A percentile compares a stretch with the other conserved stretches of the same genome.
Conservation (phyloP, 768 basidiomycete species). For the Rhodocollybia butyracea region DNA sequence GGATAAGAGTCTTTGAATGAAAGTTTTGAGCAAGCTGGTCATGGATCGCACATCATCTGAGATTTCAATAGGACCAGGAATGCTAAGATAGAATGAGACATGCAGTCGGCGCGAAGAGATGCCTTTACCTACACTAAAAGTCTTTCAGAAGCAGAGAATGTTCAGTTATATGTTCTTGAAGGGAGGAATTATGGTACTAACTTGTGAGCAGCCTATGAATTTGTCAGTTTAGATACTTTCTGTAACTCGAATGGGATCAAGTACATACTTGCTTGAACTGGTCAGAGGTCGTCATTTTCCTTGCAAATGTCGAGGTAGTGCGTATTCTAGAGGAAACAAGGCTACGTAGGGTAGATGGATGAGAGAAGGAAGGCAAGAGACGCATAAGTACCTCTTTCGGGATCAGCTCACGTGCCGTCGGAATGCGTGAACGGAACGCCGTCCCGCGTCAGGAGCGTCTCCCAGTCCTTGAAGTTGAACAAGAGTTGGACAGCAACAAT, state of each 20-base stretch:
- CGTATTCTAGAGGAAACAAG: not conserved
- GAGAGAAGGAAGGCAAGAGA: not conserved
- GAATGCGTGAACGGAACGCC: slow-evolving; percentile 1
- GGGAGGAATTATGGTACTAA: slow-evolving; percentile 9
- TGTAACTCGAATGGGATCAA: not conserved
- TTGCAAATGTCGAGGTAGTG: not conserved
- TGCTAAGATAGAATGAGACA: slow-evolving; percentile 20
- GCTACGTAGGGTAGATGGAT: slow-evolving; percentile 6
- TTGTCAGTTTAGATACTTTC: not conserved
- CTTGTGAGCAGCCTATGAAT: slow-evolving; percentile 23
- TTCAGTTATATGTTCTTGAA: not conserved
- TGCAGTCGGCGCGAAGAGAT: not conserved
- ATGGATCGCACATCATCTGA: slow-evolving; percentile 47
- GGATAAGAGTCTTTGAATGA: slow-evolving; percentile 2
- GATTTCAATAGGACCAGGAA: slow-evolving; percentile 57
- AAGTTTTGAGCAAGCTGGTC: not conserved
- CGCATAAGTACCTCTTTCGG: not conserved
- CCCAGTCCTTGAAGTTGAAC: too few species aligned
- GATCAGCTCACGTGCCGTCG: not conserved
- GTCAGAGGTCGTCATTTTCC: slow-evolving; percentile 9
- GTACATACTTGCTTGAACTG: slow-evolving; percentile 13
- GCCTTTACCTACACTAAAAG: slow-evolving; percentile 18
- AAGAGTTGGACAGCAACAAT: too few species aligned
- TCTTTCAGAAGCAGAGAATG: not conserved
- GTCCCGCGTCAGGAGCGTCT: not conserved